Conservation (phyloP, 192 early-diverging fungal genomes). For the Geosiphon pyriformis region DNA sequence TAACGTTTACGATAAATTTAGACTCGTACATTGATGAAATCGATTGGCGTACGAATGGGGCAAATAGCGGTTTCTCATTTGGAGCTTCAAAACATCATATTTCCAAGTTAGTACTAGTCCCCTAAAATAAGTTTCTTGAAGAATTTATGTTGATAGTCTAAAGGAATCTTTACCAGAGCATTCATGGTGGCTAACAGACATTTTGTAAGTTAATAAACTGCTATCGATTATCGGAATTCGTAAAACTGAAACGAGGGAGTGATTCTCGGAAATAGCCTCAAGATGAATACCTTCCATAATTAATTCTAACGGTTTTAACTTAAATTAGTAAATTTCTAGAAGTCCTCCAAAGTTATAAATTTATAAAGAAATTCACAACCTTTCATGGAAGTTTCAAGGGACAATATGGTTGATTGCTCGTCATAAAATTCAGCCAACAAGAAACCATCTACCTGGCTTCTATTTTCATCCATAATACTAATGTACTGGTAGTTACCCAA, state of each 20-base stretch:
- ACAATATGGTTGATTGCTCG: constrained; percentile 18
- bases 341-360: background rate
- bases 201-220: constrained; percentile 45
- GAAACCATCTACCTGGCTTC: constrained; percentile 32
- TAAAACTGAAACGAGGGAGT: constrained; percentile 34
- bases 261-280: constrained; percentile 12
- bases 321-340: no score
- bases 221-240: constrained; percentile 47
- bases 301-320: constrained; percentile 26
- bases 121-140: no score
- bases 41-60: constrained; percentile 49
- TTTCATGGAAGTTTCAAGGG: constrained; percentile 32
- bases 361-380: constrained; percentile 30
- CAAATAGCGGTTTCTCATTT: constrained; percentile 29
- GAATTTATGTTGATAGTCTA: no score
- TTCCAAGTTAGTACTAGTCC: no score
- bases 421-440: constrained; percentile 38
- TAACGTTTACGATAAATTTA: constrained; percentile 45
- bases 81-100: no score
- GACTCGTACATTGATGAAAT: constrained; percentile 52
- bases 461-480: constrained; percentile 33
- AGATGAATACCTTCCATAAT: constrained; percentile 27
- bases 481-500: constrained; percentile 38
- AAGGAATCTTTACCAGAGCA: constrained; percentile 30
- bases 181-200: constrained; percentile 35